Conservation (phyloP, 2,329 filamentous ascomycete genomes). For the Alternaria brassicae region DNA sequence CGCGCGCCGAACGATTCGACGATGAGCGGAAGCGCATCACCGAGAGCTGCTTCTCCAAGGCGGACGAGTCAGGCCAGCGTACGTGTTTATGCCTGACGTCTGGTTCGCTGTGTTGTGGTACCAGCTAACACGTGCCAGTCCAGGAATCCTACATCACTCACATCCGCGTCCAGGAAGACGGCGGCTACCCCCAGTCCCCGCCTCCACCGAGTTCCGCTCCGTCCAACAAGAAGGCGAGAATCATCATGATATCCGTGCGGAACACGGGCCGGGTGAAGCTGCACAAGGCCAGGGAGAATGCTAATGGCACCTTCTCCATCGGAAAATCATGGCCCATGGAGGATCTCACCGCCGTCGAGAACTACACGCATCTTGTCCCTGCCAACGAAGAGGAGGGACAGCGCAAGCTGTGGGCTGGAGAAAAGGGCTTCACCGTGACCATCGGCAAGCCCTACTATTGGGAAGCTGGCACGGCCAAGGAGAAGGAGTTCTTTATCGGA, state of each 20-base stretch:
- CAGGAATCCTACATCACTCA: slow-evolving; percentile 98
- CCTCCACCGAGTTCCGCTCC: slow-evolving; percentile 79
- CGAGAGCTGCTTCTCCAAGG: slow-evolving; percentile 91
- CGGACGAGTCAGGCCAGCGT: slow-evolving; percentile 86
- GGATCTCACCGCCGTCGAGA: slow-evolving; percentile 83
- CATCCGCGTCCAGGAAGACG: slow-evolving; percentile 88
- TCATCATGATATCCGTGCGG: slow-evolving; percentile 92
- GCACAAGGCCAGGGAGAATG: slow-evolving; percentile 96
- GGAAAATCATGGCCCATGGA: slow-evolving; percentile 98
- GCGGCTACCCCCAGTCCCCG: slow-evolving; percentile 79
- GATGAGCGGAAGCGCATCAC: slow-evolving; percentile 96
- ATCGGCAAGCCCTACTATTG: slow-evolving; percentile 97
- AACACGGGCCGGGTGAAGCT: slow-evolving; percentile 92
- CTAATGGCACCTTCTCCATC: slow-evolving; percentile 92
- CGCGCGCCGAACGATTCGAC: slow-evolving; percentile 84
- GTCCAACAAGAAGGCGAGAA: slow-evolving; percentile 81
- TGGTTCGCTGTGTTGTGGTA: neutral
- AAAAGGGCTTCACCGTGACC: slow-evolving; percentile 84
- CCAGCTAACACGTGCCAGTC: slow-evolving; percentile 57
- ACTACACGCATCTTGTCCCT: slow-evolving; percentile 71
- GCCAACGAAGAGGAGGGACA: slow-evolving; percentile 66
- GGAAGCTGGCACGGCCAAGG: slow-evolving; percentile 90
- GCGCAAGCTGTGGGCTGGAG: slow-evolving; percentile 77
- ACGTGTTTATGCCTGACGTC: slow-evolving; percentile 51
- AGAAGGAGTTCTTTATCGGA: slow-evolving; percentile 98